Base-by-base conservation (phyloP, 164 flowering plant genomes). In the Santalum album region DNA sequence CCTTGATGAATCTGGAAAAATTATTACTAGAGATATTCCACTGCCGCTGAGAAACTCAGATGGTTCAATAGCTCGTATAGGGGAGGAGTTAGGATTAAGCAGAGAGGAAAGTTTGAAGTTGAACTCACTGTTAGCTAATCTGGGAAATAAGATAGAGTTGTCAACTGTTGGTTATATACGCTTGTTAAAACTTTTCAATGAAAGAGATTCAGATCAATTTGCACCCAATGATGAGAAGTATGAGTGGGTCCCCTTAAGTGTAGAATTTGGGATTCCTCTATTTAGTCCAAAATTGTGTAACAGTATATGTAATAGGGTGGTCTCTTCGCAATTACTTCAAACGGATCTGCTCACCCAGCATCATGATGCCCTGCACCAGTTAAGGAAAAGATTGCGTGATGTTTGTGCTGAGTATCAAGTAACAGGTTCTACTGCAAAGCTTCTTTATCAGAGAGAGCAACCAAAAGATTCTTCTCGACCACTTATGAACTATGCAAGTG, bases 211-310 rank as follows among this genome's bases (percentile, higher is more conserved):
- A 25, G 79, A 74, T 2, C 60, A 69, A 45, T 73, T 78, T 62
- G 66, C 80, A n/a, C 68, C 77, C 55, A 79, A 80, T 58, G 73
- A 71, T 39, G 78, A 81, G 39, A 78, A 73, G 62, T 87, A 80
- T 72, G 96, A 92, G 65, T 92, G 97, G 99, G 95, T 92, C 63
- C 90, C 91, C 22, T 52, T 92, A 51, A 76, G 90, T 72, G 80
- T 87, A 38, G 97, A 92, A 65, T 92, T 89, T 69, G 99, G 99
- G 25, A 62, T 92, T 57, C 97, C 99, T 17, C 91, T 92, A 57
- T 89, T 85, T 61, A 83, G 87, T 75, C 99, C 99, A 58, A 83
- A 81, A 56, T 72, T 92, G 38, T 89, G 99, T 72, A 73, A 72
- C 54, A 66, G 49, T 43, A 87, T 92, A 20, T 89, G 99, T 69